Evolutionary conservation across 805 yeast genomes (phyloP), one percentile per base, ranked within the genome.

Genomic region (Sugiyamaella valdiviana): DNA sequence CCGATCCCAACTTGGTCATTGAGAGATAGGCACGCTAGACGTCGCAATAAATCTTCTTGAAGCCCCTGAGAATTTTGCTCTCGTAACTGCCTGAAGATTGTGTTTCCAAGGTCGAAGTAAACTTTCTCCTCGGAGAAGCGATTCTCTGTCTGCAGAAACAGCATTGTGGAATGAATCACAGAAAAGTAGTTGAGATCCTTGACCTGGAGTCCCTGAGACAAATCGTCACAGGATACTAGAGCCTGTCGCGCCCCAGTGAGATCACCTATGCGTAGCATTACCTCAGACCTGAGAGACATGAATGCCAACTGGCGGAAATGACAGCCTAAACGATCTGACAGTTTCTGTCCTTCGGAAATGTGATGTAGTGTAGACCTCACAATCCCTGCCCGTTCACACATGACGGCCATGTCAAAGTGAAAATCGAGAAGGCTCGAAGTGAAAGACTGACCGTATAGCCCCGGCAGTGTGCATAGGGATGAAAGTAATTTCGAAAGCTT

Each of bases 31-130:
- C 15, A 16, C 2, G 39, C 12, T 12, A 36, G 10, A 10, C 9
- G 21, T 12, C n/a, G 14, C 12, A 16, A 17, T 14, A 43, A 3
- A 19, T 12, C 17, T 2, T 39, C 39, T 16, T n/a, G n/a, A 21
- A 10, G 9, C 20, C 45, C 10, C 17, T 36, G 2, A 5, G 21
- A 14, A 20, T n/a, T 7, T 35, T 17, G 14, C 14, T 43, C 6
- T 39, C 43, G n/a, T 12, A 41, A n/a, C 12, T 35, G 16, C 9
- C 39, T n/a, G 24, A 40, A 53, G 6, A 49, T 42, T 20, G 23
- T 26, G n/a, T 53, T 53, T 14, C 50, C 50, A 40, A 51, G 20
- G 10, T 48, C 50, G 36, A 51, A 53, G 36, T 49, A 55, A 2
- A 38, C 50, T 15, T 35, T 17, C 24, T 55, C 56, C 39, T 53